phyloP scores from a whole-genome alignment of 345 rosid species.

The Euphorbia peplus region DNA sequence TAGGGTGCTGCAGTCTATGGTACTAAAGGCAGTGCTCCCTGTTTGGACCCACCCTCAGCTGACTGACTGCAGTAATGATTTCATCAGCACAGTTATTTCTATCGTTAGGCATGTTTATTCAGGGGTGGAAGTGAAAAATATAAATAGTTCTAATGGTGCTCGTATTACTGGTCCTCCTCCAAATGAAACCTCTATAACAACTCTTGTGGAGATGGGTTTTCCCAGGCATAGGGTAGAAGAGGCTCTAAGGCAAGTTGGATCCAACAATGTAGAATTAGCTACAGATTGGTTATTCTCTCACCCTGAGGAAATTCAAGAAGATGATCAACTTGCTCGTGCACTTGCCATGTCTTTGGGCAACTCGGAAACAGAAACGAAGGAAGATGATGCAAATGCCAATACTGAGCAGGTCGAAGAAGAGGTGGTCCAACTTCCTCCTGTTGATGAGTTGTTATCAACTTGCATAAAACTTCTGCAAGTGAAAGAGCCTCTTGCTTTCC shows the following conservation, averaged over 20 bases:
- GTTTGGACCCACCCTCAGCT: constrained; percentile 89
- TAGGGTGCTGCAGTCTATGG: constrained; percentile 89
- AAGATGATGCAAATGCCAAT: constrained; percentile 46
- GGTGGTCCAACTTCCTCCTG: constrained; percentile 75
- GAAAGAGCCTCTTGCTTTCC: constrained; percentile 87
- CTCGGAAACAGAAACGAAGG: constrained; percentile 76
- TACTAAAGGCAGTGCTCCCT: constrained; percentile 85
- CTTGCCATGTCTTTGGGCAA: constrained; percentile 95
- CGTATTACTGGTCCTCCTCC: constrained; percentile 85
- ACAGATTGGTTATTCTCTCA: constrained; percentile 98
- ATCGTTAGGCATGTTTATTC: constrained; percentile 82
- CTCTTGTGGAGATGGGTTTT: constrained; percentile 98
- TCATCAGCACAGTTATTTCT: constrained; percentile 68
- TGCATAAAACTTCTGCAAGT: constrained; percentile 83
- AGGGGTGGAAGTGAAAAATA: constrained; percentile 88
- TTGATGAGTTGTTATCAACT: constrained; percentile 81
- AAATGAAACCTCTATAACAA: constrained; percentile 76
- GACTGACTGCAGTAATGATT: constrained; percentile 74
- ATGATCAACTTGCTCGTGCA: constrained; percentile 97
- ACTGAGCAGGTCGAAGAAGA: constrained; percentile 62
- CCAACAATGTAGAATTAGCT: constrained; percentile 92
- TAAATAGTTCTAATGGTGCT: constrained; percentile 43
- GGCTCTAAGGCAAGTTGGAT: constrained; percentile 90
- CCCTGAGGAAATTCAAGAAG: constrained; percentile 87
- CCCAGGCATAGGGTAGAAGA: constrained; percentile 92